Base-by-base conservation (phyloP, 2,329 filamentous ascomycete genomes). In the Ilyonectria mors-panacis region DNA sequence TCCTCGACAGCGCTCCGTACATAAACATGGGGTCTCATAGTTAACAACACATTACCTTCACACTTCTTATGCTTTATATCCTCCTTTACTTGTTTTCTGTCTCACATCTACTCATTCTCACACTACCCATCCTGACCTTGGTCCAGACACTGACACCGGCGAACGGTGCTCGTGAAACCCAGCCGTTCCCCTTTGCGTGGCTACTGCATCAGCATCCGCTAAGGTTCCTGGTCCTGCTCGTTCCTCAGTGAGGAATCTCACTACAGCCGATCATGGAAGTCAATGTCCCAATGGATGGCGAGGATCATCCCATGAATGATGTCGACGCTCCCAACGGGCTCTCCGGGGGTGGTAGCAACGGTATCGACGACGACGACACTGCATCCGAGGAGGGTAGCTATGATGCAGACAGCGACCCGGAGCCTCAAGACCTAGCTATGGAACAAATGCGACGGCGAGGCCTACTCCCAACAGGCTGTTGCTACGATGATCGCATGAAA, bases 401-500 rank as follows among this genome's bases (percentile, higher is more conserved):
- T 47, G 77, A 80, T 35, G 78, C 78, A 28, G 80, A 80, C 13
- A 80, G 75, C 15, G 78, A 79, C 15, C 76, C 78, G 1, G 80
- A 80, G 10, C 79, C 80, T 3, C 80, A 81, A 17, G 78, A 81
- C 10, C 75, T 83, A 2, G 80, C 79, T 7, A 73, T 78, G 2
- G 81, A 79, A 3, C 79, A 82, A 58, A 73, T 85, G 57, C 78
- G 78, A 15, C 81, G 82, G 63, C 84, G 81, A 42, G 85, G 85
- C 2, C 81, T 89, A 28, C 84, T 93, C 1, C 89, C 92, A 0
- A 95, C 93, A 0, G 93, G 93, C 4, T 90, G 92, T 68, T 95
- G 93, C 72, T 99, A 98, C 78, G 96, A 99, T 82, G 91, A 94
- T 64, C 90, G 95, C 35, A 99, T 99, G 96, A 94, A 96, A 67